Evolutionary conservation across 2,329 filamentous ascomycete species (phyloP), one percentile per base, ranked within the genome.

Genomic region (Penicillium brevicompactum): DNA sequence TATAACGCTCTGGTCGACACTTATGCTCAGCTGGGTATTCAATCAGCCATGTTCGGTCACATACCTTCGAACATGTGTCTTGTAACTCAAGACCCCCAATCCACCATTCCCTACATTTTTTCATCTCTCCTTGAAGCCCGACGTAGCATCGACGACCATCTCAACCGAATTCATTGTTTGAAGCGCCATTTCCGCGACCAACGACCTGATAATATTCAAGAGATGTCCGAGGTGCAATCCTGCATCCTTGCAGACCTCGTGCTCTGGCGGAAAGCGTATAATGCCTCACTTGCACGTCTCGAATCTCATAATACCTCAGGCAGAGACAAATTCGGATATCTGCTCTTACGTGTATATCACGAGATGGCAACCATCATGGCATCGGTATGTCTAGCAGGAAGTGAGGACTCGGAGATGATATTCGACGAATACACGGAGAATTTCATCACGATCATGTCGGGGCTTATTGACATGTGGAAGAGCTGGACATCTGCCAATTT

Each of bases 341-440:
- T 56, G 1, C 55, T 81, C 0, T 61, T 82, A 0, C 57, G 50
- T 3, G 53, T 71, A 3, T 77, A 80, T 53, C 69, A 81, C 59
- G 69, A 65, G 48, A 74, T 82, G 75, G 71, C 74, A 0, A 65
- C 58, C 4, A 76, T 83, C 52, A 79, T 81, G 72, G 65, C 66
- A 4, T 58, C 46, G 10, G 56, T 51, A 13, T 56, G 51, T 16
- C 50, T 64, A 63, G 70, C 32, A 1, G 32, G 43, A 18, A 48
- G 34, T 8, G 52, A 4, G 73, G 43, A 48, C 7, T 64, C 73
- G 9, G 63, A 72, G 52, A 56, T 56, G 21, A 49, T 56, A 0
- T 71, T 66, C 41, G 70, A 71, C 42, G 13, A 42, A 0, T 58
- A 70, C 37, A 65, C 63, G 0, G 32, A 53, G 5, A 42, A 44